phyloP scores from a whole-genome alignment of 768 basidiomycete species.

The Auricularia heimuer region DNA sequence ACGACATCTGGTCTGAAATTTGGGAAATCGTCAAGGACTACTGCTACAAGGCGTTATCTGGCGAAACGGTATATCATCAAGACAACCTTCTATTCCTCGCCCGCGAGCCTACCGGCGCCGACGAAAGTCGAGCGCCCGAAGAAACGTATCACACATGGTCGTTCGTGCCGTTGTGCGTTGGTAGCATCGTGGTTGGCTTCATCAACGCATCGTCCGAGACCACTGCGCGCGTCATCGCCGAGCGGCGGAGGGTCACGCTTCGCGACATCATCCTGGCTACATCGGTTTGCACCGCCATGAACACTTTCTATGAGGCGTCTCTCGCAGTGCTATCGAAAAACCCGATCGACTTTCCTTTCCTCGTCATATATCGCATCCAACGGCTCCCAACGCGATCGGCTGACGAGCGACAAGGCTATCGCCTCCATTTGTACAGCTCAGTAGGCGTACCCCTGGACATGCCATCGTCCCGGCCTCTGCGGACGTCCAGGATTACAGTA shows the following conservation, averaged over 20 bases:
- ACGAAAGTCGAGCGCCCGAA: neutral
- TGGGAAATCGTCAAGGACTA: neutral
- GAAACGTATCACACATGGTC: neutral
- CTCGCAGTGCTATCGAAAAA: neutral
- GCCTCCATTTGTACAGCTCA: neutral
- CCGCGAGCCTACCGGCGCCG: neutral
- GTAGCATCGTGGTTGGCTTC: neutral
- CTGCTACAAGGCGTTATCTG: neutral
- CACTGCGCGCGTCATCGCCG: neutral
- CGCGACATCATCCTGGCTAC: neutral
- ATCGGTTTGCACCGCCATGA: neutral
- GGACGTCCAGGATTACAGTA: neutral
- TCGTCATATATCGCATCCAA: neutral
- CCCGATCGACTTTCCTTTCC: neutral
- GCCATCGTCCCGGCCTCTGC: neutral
- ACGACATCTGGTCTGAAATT: neutral
- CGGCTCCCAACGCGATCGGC: neutral
- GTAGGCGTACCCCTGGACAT: neutral
- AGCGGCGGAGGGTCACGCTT: neutral
- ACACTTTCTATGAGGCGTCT: neutral
- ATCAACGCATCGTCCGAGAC: neutral
- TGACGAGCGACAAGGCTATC: neutral
- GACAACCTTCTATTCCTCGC: neutral
- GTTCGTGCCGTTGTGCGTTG: neutral
- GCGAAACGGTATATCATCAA: neutral